phyloP scores from a whole-genome alignment of 2,329 filamentous ascomycete genomes.

The Rhinocladiella mackenziei region DNA sequence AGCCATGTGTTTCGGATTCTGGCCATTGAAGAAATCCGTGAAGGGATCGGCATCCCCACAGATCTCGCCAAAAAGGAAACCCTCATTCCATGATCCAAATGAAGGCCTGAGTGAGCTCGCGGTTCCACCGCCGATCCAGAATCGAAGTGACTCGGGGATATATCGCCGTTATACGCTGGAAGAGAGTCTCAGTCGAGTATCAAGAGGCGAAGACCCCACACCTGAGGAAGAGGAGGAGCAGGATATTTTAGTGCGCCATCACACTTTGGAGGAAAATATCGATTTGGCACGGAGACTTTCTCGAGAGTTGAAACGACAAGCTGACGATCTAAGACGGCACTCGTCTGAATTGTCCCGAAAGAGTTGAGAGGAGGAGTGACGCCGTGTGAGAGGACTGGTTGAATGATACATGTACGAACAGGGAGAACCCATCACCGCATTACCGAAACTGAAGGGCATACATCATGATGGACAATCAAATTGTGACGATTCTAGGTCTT shows the following conservation, averaged over 20 bases:
- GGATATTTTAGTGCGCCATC: slow-evolving; percentile 12
- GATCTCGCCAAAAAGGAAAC: too few relatives aligned
- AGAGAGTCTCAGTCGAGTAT: slow-evolving; percentile 5
- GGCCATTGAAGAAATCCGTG: too few relatives aligned
- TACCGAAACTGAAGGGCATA: too few relatives aligned
- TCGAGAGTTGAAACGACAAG: slow-evolving; percentile 8
- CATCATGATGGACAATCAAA: too few relatives aligned
- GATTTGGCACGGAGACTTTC: slow-evolving; percentile 7
- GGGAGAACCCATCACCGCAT: too few relatives aligned
- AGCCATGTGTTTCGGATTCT: too few relatives aligned
- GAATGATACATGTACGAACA: too few relatives aligned
- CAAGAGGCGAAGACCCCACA: slow-evolving; percentile 1
- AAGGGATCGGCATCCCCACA: too few relatives aligned
- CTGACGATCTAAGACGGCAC: slow-evolving; percentile 8
- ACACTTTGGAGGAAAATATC: slow-evolving; percentile 16
- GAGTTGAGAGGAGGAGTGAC: too few relatives aligned
- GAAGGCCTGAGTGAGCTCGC: slow-evolving; percentile 14
- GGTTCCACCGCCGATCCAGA: slow-evolving; percentile 7
- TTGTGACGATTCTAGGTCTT: too few relatives aligned
- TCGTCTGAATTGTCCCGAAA: slow-evolving; percentile 4
- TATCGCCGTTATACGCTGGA: slow-evolving; percentile 13
- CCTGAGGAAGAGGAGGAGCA: background rate
- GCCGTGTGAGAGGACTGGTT: too few relatives aligned
- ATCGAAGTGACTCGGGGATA: slow-evolving; percentile 5
- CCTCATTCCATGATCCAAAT: too few relatives aligned